Evolutionary conservation across 2,329 filamentous ascomycete species (phyloP).

Genomic region (Alternaria rosae): DNA sequence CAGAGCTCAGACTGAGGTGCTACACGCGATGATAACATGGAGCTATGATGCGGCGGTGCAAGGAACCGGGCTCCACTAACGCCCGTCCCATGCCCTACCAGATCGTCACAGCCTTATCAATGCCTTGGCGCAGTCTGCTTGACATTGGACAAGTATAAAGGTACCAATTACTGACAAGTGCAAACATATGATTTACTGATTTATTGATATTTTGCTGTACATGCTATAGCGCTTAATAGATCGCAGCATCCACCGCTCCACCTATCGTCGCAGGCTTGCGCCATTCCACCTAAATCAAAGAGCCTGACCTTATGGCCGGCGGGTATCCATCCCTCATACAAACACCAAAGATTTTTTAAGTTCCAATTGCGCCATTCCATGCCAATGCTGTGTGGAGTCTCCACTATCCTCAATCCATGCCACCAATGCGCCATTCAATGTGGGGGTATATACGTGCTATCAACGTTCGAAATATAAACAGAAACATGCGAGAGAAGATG

Average conservation of each 20-base stretch:
- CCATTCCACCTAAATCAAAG: conserved; percentile 17
- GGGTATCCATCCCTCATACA: conserved; percentile 38
- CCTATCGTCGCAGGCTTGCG: conserved; percentile 2
- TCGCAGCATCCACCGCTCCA: neutral
- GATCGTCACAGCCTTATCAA: conserved; percentile 16
- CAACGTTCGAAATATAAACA: conserved; percentile 32
- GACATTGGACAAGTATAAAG: neutral
- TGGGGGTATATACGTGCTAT: conserved; percentile 33
- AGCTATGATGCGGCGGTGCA: conserved; percentile 33
- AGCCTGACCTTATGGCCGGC: conserved; percentile 33
- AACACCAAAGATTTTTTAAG: conserved; percentile 20
- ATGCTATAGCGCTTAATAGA: neutral
- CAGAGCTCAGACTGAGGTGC: conserved; percentile 27
- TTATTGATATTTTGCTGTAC: neutral
- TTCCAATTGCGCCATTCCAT: conserved; percentile 34
- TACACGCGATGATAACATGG: conserved; percentile 36
- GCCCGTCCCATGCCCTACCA: conserved; percentile 30
- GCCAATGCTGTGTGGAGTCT: conserved; percentile 33
- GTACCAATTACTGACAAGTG: neutral
- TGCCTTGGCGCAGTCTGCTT: conserved; percentile 15
- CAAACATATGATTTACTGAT: neutral
- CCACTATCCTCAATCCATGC: conserved; percentile 13
- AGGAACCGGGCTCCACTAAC: conserved; percentile 26
- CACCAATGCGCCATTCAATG: conserved; percentile 30
- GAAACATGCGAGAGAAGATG: conserved; percentile 22